phyloP scores from a whole-genome alignment of 768 basidiomycete species.

The Suillus cothurnatus region DNA sequence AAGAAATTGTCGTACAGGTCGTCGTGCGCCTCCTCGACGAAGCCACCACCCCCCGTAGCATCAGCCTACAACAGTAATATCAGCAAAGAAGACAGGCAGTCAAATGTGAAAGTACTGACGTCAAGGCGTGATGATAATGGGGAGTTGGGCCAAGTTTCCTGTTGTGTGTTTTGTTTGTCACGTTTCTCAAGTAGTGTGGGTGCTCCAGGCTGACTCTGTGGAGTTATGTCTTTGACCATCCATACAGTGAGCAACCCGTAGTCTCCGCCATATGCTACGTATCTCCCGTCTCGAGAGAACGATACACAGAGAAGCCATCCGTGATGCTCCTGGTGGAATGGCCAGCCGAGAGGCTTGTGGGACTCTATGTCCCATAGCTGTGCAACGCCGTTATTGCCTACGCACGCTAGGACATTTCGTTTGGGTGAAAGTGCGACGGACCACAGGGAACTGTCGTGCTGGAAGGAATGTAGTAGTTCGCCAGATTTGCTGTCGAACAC shows the following conservation, averaged over 20 bases:
- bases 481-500: neutral
- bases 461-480: neutral
- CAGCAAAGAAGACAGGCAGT: neutral
- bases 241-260: neutral
- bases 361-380: neutral
- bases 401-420: neutral
- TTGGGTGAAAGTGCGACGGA: neutral
- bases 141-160: neutral
- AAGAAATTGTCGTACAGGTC: no score
- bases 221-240: neutral
- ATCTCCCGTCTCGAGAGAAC: neutral
- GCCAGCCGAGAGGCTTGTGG: neutral
- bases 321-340: neutral
- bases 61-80: no score
- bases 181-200: neutral
- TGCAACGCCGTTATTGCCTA: neutral
- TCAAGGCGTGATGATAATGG: neutral
- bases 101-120: neutral
- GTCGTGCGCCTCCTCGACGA: no score
- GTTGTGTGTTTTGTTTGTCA: neutral
- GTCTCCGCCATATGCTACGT: neutral
- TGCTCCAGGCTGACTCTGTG: neutral
- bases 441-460: neutral
- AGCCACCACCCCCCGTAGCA: no score
- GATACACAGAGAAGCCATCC: fast-evolving